Conservation (phyloP, 2,329 filamentous ascomycete genomes). For the Scedosporium boydii region DNA sequence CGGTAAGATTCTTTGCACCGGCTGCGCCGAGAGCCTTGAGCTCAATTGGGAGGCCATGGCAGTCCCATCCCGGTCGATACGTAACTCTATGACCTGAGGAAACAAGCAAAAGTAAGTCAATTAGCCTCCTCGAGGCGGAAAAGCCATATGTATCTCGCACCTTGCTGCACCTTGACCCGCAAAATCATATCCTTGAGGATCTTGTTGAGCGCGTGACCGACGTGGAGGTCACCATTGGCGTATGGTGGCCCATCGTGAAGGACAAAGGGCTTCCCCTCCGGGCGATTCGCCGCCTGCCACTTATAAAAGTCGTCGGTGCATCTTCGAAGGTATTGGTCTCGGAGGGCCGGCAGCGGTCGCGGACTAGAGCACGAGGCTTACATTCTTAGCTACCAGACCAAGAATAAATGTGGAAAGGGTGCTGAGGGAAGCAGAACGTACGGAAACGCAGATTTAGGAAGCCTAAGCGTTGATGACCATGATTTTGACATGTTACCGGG, state of each 20-base stretch:
- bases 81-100: constrained; percentile 52
- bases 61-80: constrained; percentile 94
- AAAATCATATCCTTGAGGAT: constrained; percentile 91
- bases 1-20: constrained; percentile 30
- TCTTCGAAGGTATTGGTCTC: constrained; percentile 55
- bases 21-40: constrained; percentile 71
- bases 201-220: constrained; percentile 95
- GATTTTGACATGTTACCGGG: constrained; percentile 38
- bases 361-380: constrained; percentile 25
- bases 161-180: constrained; percentile 69
- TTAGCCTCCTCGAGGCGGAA: not conserved
- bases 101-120: not conserved
- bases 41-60: constrained; percentile 94
- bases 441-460: constrained; percentile 69
- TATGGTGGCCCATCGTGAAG: constrained; percentile 96
- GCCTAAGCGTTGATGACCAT: constrained; percentile 65
- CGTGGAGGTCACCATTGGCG: constrained; percentile 84
- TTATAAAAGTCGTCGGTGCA: constrained; percentile 82
- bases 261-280: constrained; percentile 55
- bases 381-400: constrained; percentile 4
- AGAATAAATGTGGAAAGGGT: not conserved
- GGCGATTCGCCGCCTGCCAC: constrained; percentile 62
- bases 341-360: constrained; percentile 39
- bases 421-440: constrained; percentile 24
- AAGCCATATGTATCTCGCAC: constrained; percentile 15